A percentile compares a stretch with the other conserved stretches of the same genome.
Evolutionary conservation across 148 eudicot species (phyloP).

Genomic region (Vaccinium darrowii): DNA sequence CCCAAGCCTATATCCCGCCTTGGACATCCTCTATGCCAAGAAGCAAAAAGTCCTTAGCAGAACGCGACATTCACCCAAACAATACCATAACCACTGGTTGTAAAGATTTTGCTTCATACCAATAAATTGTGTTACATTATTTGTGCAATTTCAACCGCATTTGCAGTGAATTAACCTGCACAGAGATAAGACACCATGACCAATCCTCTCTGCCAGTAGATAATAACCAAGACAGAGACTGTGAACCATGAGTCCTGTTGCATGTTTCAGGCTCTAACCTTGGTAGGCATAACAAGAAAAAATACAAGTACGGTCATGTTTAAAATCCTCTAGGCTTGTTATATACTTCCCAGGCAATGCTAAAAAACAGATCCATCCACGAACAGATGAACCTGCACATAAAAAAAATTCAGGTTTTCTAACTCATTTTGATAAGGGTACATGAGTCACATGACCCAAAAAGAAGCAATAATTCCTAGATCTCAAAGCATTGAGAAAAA

Average conservation of each 20-base stretch:
- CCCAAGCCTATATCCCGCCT: background rate
- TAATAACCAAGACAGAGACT: background rate
- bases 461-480: background rate
- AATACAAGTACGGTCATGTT: background rate
- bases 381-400: slow-evolving; percentile 2
- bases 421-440: background rate
- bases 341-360: background rate
- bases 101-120: no score
- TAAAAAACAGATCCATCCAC: background rate
- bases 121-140: background rate
- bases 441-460: background rate
- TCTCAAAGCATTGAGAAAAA: background rate
- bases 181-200: background rate
- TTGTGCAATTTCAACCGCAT: background rate
- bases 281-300: background rate
- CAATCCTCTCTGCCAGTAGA: background rate
- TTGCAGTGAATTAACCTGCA: background rate
- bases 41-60: background rate
- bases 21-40: background rate
- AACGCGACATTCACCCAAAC: background rate
- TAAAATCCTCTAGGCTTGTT: background rate
- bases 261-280: slow-evolving; percentile 5
- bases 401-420: background rate
- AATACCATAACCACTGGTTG: background rate
- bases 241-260: slow-evolving; percentile 3